Base-by-base conservation (phyloP, 2,329 filamentous ascomycete species). In the Aphanocladium album region DNA sequence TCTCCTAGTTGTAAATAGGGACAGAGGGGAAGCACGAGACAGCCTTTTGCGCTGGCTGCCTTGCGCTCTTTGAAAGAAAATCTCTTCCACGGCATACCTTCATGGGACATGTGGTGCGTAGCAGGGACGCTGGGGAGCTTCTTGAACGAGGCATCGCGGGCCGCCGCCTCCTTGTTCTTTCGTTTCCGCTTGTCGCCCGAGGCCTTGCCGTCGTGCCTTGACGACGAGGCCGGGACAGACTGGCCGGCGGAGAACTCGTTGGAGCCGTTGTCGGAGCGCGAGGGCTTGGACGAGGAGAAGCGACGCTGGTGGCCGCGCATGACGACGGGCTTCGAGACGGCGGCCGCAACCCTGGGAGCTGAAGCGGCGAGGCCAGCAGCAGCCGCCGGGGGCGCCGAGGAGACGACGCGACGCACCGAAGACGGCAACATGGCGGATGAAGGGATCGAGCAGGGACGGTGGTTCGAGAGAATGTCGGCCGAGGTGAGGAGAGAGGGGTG, bases 41-140 rank as follows among this genome's bases (percentile, higher is more conserved):
- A 35, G 12, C 33, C 33, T 12, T 12, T 35, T 12, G 6, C 33
- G n/a, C n/a, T n/a, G n/a, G n/a, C n/a, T n/a, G n/a, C n/a, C n/a
- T n/a, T n/a, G n/a, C n/a, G n/a, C n/a, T n/a, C n/a, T n/a, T n/a
- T n/a, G n/a, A n/a, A n/a, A n/a, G n/a, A n/a, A n/a, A n/a, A n/a
- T n/a, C n/a, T 47, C 19, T 37, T 39, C 19, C 27, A 39, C 57
- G 37, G 71, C 80, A 37, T 74, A 89, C 88, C 85, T 74, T 85
- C 81, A 70, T 86, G 82, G 56, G 85, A 82, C 66, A 93, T 81
- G 76, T 91, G 85, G 65, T 88, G 83, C 53, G 89, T 92, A 72
- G 83, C 89, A 60, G 89, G 89, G 47, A 93, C 90, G 71, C 85
- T 87, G 43, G 89, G 89, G 61, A 91, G 79, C 66, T 85, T 85